phyloP scores from a whole-genome alignment of 495 filamentous ascomycete genomes.

The Penicillium subrubescens region DNA sequence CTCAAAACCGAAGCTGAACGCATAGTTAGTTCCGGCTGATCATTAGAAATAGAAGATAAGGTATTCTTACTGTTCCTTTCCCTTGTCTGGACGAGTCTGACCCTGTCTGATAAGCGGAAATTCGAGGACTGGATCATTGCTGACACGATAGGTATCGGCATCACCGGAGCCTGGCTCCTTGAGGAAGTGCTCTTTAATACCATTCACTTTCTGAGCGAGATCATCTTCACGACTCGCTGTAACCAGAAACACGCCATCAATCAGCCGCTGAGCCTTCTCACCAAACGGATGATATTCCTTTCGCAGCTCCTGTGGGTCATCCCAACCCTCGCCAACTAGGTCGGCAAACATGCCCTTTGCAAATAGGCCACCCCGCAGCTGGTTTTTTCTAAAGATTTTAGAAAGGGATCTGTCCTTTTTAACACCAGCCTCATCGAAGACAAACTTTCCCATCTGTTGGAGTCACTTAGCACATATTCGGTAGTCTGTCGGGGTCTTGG shows the following conservation, averaged over 20 bases:
- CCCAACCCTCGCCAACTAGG: background rate
- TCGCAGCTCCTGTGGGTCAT: background rate
- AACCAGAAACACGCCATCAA: background rate
- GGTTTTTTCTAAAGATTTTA: background rate
- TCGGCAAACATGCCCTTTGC: background rate
- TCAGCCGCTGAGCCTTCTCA: background rate
- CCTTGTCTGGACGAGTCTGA: background rate
- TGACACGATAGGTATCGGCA: background rate
- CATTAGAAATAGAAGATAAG: background rate
- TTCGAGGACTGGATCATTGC: background rate
- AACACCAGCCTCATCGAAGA: background rate
- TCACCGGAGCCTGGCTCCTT: background rate
- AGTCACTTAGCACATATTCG: constrained; percentile 4
- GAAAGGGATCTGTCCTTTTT: constrained; percentile 8
- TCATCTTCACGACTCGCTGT: background rate
- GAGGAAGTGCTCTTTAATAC: background rate
- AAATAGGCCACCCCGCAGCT: background rate
- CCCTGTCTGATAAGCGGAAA: background rate
- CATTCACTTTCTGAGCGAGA: background rate
- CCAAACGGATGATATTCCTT: background rate
- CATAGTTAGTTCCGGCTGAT: background rate
- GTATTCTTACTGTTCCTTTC: background rate
- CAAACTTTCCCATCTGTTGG: constrained; percentile 1
- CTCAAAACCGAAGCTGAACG: background rate
- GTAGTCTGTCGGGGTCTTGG: background rate